These are phyloP conservation scores for Malassezia vespertilionis DNA, from an alignment of 1,284 basidiomycete species.

Conservation along the genomic window DNA sequence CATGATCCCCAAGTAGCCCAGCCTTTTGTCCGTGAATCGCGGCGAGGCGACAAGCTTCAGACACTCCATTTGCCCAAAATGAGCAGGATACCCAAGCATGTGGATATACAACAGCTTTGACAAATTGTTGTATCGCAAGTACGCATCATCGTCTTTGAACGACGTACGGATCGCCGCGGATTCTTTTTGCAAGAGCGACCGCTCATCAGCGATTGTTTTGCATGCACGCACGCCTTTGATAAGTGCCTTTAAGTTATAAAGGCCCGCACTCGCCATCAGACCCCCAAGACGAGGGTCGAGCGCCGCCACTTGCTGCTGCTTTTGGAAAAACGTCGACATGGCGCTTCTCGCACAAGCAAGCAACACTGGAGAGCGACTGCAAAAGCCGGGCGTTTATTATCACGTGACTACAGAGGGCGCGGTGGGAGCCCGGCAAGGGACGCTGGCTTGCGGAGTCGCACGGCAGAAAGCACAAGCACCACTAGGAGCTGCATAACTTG, in stretches of 20 bases:
- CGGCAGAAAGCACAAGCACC: not conserved
- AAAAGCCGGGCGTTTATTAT: not conserved
- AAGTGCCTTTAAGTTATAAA: slow-evolving; percentile 48
- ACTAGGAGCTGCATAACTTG: slow-evolving; percentile 5
- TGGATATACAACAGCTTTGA: slow-evolving; percentile 98
- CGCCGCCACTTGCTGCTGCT: slow-evolving; percentile 47
- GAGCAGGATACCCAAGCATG: slow-evolving; percentile 97
- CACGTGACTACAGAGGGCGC: slow-evolving; percentile 12
- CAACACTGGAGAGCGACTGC: too few relatives aligned
- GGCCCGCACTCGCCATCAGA: slow-evolving; percentile 42
- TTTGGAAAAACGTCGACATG: slow-evolving; percentile 47
- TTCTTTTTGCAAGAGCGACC: slow-evolving; percentile 93
- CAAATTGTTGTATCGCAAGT: slow-evolving; percentile 87
- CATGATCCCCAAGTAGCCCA: slow-evolving; percentile 98
- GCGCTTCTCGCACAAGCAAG: slow-evolving; percentile 1
- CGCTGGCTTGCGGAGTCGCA: slow-evolving; percentile 1
- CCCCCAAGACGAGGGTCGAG: slow-evolving; percentile 46
- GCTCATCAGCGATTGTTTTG: slow-evolving; percentile 95
- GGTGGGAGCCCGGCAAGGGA: slow-evolving; percentile 9
- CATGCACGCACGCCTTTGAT: slow-evolving; percentile 50
- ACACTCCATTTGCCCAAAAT: slow-evolving; percentile 99
- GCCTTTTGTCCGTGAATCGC: slow-evolving; percentile 86
- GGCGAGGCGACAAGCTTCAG: slow-evolving; percentile 97
- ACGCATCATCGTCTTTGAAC: slow-evolving; percentile 76
- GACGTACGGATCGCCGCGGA: slow-evolving; percentile 93